Conservation (phyloP, 2,329 filamentous ascomycete genomes). For the Colletotrichum sp. region DNA sequence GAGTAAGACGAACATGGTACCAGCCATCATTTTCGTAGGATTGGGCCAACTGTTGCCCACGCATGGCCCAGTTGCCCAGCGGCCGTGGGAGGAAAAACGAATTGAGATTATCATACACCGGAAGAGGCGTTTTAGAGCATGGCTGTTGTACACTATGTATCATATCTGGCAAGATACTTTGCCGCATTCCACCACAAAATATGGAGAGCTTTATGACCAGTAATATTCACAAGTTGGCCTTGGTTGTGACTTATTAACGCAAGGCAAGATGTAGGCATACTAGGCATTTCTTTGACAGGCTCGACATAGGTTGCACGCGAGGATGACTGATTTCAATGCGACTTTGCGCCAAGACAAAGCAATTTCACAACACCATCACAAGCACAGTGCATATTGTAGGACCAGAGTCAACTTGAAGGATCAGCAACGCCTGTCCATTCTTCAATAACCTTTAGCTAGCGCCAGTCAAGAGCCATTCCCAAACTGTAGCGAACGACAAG, state of each 20-base stretch:
- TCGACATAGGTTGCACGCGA: background rate
- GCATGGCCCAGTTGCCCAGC: background rate
- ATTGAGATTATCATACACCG: background rate
- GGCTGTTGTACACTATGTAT: conserved; percentile 16
- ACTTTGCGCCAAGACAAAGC: background rate
- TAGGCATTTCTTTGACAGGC: background rate
- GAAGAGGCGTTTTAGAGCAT: conserved; percentile 12
- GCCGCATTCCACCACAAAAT: background rate
- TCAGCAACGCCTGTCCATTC: conserved; percentile 10
- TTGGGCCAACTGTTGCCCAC: background rate
- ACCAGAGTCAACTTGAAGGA: background rate
- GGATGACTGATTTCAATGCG: background rate
- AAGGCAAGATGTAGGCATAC: background rate
- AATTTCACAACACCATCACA: background rate
- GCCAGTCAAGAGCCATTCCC: conserved; percentile 1
- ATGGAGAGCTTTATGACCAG: background rate
- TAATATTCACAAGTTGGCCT: background rate
- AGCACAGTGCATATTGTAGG: background rate
- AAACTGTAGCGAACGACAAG: conserved; percentile 7
- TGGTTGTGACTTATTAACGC: rapidly evolving
- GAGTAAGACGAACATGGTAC: background rate
- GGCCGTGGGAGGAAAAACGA: background rate
- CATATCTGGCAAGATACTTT: background rate
- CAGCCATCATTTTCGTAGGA: background rate
- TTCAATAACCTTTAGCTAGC: conserved; percentile 12